Conservation (phyloP, 768 basidiomycete species). For the Auricularia cornea region DNA sequence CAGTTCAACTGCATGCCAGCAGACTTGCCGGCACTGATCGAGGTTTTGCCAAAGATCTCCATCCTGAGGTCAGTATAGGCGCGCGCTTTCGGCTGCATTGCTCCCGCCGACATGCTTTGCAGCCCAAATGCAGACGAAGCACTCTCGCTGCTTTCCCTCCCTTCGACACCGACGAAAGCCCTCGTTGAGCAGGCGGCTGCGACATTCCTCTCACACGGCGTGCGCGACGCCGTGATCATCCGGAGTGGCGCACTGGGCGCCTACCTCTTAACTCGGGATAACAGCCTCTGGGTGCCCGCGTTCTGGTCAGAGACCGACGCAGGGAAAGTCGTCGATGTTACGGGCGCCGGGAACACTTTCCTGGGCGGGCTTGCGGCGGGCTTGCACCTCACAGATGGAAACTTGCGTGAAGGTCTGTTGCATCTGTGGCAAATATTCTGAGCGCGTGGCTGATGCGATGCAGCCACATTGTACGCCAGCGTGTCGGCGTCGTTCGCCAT, state of each 20-base stretch:
- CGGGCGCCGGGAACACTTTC: conserved; percentile 89
- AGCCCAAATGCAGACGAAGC: conserved; percentile 86
- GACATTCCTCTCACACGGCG: conserved; percentile 51
- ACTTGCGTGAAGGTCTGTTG: conserved; percentile 57
- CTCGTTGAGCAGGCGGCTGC: conserved; percentile 60
- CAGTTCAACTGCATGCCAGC: conserved; percentile 74
- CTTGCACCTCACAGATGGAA: conserved; percentile 41
- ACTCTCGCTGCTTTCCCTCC: conserved; percentile 47
- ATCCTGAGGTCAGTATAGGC: conserved; percentile 43
- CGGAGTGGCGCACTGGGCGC: conserved; percentile 68
- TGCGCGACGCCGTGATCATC: conserved; percentile 60
- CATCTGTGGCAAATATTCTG: neutral
- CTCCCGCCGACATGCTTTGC: too few species aligned
- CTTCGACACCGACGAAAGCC: conserved; percentile 38
- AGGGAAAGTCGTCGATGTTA: conserved; percentile 66
- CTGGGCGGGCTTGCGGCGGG: conserved; percentile 80
- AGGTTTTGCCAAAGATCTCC: conserved; percentile 48
- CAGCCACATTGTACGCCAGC: conserved; percentile 66
- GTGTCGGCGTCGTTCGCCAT: conserved; percentile 78
- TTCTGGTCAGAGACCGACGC: conserved; percentile 50
- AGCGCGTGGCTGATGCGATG: neutral
- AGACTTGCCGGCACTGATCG: conserved; percentile 59
- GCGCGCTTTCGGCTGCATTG: too few species aligned
- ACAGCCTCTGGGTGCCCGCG: conserved; percentile 59
- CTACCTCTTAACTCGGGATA: conserved; percentile 43